These are phyloP conservation scores for Purpureocillium lavendulum DNA, from an alignment of 2,329 filamentous ascomycete genomes.

Conservation along the genomic window DNA sequence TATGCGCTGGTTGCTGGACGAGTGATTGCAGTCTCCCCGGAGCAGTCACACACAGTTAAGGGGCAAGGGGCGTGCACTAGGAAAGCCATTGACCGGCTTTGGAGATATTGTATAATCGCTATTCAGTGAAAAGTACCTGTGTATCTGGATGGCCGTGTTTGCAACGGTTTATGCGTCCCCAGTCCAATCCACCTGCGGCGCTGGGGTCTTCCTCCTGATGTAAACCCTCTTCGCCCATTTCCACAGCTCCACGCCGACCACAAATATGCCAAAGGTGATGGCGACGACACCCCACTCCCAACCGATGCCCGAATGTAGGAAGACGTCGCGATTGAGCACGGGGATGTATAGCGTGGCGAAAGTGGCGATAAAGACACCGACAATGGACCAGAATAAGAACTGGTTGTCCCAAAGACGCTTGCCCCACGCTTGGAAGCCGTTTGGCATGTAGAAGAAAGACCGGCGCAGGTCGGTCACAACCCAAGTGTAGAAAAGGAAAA, in stretches of 20 bases:
- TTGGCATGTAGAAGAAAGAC: conserved; percentile 55
- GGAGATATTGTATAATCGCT: too few species aligned
- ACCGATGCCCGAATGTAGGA: conserved; percentile 61
- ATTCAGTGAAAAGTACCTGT: too few species aligned
- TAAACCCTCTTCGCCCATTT: conserved; percentile 56
- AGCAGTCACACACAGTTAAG: too few species aligned
- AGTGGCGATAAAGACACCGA: conserved; percentile 52
- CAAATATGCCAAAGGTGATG: conserved; percentile 54
- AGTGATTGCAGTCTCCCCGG: too few species aligned
- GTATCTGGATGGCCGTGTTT: too few species aligned
- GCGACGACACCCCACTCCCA: conserved; percentile 71
- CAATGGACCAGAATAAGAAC: conserved; percentile 62
- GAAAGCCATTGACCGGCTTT: too few species aligned
- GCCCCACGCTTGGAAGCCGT: conserved; percentile 41
- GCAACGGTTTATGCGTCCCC: too few species aligned
- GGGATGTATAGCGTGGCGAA: conserved; percentile 68
- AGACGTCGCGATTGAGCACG: conserved; percentile 58
- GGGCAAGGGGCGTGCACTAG: too few species aligned
- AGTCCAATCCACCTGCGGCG: too few species aligned
- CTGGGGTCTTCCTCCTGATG: too few species aligned
- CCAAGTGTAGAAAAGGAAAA: conserved; percentile 68
- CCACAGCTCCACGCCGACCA: conserved; percentile 62
- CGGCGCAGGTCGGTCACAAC: conserved; percentile 67
- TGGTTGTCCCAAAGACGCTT: conserved; percentile 60
- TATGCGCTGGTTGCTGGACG: too few species aligned